Evolutionary conservation across 164 flowering plant species (phyloP).

Genomic region (Sedum album): DNA sequence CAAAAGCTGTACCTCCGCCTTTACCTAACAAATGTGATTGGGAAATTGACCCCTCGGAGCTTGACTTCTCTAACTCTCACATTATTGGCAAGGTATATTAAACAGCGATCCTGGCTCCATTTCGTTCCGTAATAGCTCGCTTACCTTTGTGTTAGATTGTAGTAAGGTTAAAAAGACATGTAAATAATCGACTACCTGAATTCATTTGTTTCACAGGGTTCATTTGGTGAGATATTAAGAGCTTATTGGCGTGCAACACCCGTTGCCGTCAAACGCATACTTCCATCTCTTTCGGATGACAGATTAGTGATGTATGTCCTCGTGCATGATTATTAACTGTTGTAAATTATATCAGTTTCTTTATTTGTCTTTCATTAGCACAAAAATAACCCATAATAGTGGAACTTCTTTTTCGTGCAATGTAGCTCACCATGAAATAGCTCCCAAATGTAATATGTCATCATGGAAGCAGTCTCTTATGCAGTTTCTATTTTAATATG

Average conservation of each 20-base stretch:
- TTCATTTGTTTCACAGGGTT: constrained; percentile 48
- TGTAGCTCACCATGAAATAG: not conserved
- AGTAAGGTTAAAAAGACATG: too few species aligned
- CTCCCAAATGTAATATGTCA: not conserved
- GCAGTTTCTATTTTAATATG: too few species aligned
- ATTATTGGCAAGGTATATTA: constrained; percentile 89
- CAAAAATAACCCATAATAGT: not conserved
- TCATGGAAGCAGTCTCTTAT: not conserved
- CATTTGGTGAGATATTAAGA: constrained; percentile 91
- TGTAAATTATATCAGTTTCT: not conserved
- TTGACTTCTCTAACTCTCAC: constrained; percentile 70
- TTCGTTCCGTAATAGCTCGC: not conserved
- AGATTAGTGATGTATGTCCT: constrained; percentile 87
- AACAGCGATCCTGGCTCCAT: too few species aligned
- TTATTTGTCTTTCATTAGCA: not conserved
- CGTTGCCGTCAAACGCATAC: constrained; percentile 95
- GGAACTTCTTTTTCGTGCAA: not conserved
- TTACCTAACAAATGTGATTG: constrained; percentile 96
- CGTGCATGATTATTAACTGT: not conserved
- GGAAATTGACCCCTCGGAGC: constrained; percentile 94
- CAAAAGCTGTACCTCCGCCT: constrained; percentile 92
- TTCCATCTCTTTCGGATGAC: constrained; percentile 96
- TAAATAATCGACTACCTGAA: too few species aligned
- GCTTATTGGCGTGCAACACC: constrained; percentile 99
- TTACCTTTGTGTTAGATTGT: too few species aligned